Base-by-base conservation (phyloP, 768 basidiomycete species). In the Leucogyrophana mollusca region DNA sequence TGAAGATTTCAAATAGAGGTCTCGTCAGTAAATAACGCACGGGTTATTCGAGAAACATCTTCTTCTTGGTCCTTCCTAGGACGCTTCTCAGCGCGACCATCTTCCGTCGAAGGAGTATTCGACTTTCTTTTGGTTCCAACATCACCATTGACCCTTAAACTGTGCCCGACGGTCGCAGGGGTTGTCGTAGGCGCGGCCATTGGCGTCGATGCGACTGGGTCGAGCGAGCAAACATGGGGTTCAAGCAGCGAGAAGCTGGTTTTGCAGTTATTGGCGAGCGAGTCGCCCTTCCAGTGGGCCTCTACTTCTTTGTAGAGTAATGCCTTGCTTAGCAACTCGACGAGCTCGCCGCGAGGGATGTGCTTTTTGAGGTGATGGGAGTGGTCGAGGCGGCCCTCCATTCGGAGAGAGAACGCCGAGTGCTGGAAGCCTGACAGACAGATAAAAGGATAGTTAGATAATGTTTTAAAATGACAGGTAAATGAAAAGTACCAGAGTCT, bases 221-320 rank as follows among this genome's bases (percentile, higher is more conserved):
- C 79, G 25, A 72, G 42, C 16, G 83, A 82, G 61, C 90, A 93
- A 18, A 79, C 71, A 56, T 93, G 90, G 3, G 69, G 77, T 47
- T 87, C 83, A 22, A 92, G 72, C n/a, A 93, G 69, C 14, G 85
- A 83, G 69, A 92, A 91, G 9, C 74, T 63, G 25, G 76, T 71
- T 58, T 79, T 83, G 75, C 90, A 93, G 55, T 78, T 81, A 36
- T 69, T 73, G 6, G 79, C 75, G 48, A 85, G 67, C 27, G 73
- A 69, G 58, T 81, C 80, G 8, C 74, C 76, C 50, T 80, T 78
- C 83, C 87, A 92, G 56, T 92, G 90, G 6, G 83, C 77, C 70
- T 93, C 90, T 43, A 87, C 87, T 67, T 93, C 90, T 16, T 76
- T 72, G 54, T 90, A 93, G 9, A 92, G 76, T 14, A 93, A 69